Conservation (phyloP, 1,139 yeast species). For the Entelexis paramagnoliae region DNA sequence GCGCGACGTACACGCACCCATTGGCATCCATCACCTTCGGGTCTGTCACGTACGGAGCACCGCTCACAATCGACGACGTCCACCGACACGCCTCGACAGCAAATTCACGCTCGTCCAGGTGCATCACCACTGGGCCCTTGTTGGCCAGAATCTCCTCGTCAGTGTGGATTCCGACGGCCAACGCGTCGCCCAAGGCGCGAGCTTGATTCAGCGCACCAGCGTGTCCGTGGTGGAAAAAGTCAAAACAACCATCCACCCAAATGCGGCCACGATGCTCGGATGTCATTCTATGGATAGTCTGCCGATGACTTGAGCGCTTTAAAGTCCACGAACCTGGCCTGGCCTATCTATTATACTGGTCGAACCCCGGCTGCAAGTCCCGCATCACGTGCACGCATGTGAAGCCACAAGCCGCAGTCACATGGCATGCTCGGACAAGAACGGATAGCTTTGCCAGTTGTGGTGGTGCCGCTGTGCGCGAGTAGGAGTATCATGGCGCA, state of each 20-base stretch:
- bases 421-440: background rate
- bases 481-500: background rate
- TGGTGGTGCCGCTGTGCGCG: background rate
- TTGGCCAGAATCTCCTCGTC: slow-evolving; percentile 74
- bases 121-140: slow-evolving; percentile 95
- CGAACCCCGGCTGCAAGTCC: background rate
- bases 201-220: slow-evolving; percentile 97
- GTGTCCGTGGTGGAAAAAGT: slow-evolving; percentile 94
- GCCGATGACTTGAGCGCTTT: background rate
- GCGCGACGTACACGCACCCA: slow-evolving; percentile 81
- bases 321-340: background rate
- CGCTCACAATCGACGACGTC: slow-evolving; percentile 61
- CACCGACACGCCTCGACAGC: slow-evolving; percentile 90
- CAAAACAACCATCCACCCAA: slow-evolving; percentile 98
- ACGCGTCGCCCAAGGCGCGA: slow-evolving; percentile 60
- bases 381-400: background rate
- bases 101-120: slow-evolving; percentile 57
- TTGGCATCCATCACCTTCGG: slow-evolving; percentile 65
- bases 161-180: slow-evolving; percentile 80
- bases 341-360: background rate
- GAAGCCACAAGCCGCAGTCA: background rate
- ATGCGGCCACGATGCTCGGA: slow-evolving; percentile 27
- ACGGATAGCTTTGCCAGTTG: background rate
- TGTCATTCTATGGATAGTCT: background rate
- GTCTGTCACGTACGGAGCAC: slow-evolving; percentile 94